These are phyloP conservation scores for Phialophora expanda DNA, from an alignment of 2,329 filamentous ascomycete species.

Conservation along the genomic window DNA sequence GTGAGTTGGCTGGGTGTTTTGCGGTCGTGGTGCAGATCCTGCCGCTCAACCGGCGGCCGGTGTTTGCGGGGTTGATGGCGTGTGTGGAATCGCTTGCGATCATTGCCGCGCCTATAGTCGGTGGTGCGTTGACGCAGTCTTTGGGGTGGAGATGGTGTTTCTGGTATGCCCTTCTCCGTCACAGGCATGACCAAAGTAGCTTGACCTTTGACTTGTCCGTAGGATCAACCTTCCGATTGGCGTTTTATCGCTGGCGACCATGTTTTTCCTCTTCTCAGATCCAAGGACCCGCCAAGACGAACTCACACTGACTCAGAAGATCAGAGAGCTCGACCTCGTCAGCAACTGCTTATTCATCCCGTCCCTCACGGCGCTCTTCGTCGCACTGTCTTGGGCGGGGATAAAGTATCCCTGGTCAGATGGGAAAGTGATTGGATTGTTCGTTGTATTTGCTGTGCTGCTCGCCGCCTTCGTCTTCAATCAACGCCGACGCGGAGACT, in stretches of 20 bases:
- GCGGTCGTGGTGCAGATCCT: slow-evolving; percentile 36
- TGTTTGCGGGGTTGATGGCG: slow-evolving; percentile 45
- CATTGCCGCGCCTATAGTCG: slow-evolving; percentile 45
- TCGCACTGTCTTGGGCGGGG: not conserved
- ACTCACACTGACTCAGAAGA: slow-evolving; percentile 43
- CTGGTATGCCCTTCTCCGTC: not conserved
- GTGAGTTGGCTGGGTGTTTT: slow-evolving; percentile 52
- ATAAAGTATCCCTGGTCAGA: not conserved
- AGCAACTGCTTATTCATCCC: slow-evolving; percentile 54
- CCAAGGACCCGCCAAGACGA: not conserved
- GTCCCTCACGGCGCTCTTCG: slow-evolving; percentile 51
- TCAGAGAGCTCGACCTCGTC: slow-evolving; percentile 48
- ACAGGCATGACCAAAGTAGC: not conserved
- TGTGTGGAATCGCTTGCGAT: slow-evolving; percentile 40
- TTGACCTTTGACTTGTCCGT: not conserved
- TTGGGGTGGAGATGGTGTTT: slow-evolving; percentile 42
- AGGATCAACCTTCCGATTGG: slow-evolving; percentile 47
- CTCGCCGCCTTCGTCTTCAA: slow-evolving; percentile 53
- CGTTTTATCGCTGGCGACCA: slow-evolving; percentile 44
- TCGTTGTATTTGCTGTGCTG: slow-evolving; percentile 52
- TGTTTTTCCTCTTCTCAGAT: not conserved
- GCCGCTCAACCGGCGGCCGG: slow-evolving; percentile 44
- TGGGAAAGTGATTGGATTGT: slow-evolving; percentile 28
- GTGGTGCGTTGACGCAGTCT: slow-evolving; percentile 44
- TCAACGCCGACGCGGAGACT: slow-evolving; percentile 53